Base-by-base conservation (phyloP, 1,284 basidiomycete genomes). In the Cryptococcus amylolentus region DNA sequence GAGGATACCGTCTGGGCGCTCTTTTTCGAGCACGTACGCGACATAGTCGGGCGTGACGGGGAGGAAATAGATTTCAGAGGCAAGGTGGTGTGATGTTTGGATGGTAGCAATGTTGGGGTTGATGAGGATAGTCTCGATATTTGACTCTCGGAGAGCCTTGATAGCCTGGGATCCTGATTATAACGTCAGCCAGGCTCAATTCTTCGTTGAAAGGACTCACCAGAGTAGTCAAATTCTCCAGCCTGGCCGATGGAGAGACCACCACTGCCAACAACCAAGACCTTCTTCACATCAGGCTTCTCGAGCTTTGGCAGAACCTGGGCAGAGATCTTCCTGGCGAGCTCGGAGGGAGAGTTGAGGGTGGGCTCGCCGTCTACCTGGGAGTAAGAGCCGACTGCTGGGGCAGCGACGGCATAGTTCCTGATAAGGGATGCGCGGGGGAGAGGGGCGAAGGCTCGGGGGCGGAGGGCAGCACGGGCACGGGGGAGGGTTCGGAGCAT, bases 171-270 rank as follows among this genome's bases (percentile, higher is more conserved):
- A 98, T 46, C 81, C 80, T 80, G 37, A 18, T 26, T 12, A 23
- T 23, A 23, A 23, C 26, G 16, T 26, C 45, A 27, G 4, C 16
- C n/a, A 12, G 5, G 27, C 13, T 4, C 16, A 12, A 8, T 13
- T 12, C 4, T 4, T 42, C 16, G n/a, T 23, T n/a, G n/a, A 3
- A 42, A 7, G 16, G 37, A 58, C 79, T 67, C 52, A 81, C 89
- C 96, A 28, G 93, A 97, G 79, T 99, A 98, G 78, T 99, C 96
- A 78, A 99, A 99, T 79, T 99, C 96, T 77, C 96, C 96, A 5
- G 96, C 96, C 78, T 98, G 96, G 45, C 96, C 96, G 63, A 99
- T 98, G 72, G 87, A 89, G 49, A 99, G 86, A 61, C 96, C 96
- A 70, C 96, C 96, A 63, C 88, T 91, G 62, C 96, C 96, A 51